Evolutionary conservation across 345 rosid species (phyloP), one percentile per base, ranked within the genome.

Genomic region (Arabis alpina): DNA sequence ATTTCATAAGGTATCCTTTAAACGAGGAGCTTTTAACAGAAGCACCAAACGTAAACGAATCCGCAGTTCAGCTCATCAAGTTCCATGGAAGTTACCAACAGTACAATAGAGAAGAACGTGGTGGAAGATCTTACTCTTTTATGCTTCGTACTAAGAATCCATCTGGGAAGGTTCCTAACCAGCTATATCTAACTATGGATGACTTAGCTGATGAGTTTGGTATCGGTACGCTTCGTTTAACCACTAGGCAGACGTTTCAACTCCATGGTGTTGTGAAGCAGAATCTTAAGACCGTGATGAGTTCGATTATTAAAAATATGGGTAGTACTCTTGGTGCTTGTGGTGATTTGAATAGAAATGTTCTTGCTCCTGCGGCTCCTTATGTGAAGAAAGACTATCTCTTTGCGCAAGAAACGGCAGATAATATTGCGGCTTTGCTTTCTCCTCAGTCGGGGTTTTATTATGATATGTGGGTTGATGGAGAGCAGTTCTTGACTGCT

Each of bases 61-160:
- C 89, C 1, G 93, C 99, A 8, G 83, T 84, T 2, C 99, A 94
- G 70, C 55, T 94, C 43, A 94, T 94, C 71, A 94, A 94, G 73
- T 94, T 94, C 77, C 99, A 94, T 56, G 99, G 99, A 47, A 91
- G 99, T 75, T 92, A 94, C 76, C 99, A 94, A 66, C 99, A 94
- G 82, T 90, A 94, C 76, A 80, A 92, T 72, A 83, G 99, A 80
- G 99, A 94, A 4, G 92, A 94, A 28, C 95, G 98, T 4, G 98
- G 98, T 59, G 82, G 72, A 49, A 86, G 79, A 81, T 89, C 92
- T 6, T 94, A 92, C 76, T 92, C 99, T 4, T 94, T 94, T 67
- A 92, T 94, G 99, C 96, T 94, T 64, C 91, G 98, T 14, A 94
- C 99, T 1, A 92, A 92, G 84, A 94, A 89, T 64, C 97, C 97